These are phyloP conservation scores for Selenicereus undatus DNA, from an alignment of 148 eudicot genomes.

Conservation along the genomic window DNA sequence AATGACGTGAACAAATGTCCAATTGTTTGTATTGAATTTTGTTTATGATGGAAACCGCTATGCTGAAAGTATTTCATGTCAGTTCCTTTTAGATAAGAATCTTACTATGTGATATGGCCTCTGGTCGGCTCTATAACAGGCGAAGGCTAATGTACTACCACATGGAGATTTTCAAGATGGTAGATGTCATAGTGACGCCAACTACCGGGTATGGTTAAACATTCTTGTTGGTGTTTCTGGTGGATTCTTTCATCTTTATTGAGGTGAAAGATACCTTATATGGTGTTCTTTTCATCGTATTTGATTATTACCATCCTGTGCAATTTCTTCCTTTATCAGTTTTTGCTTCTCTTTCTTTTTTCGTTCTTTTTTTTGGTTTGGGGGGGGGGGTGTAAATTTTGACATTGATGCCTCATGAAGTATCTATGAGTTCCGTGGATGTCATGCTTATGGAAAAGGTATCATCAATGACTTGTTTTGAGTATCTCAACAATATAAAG, in stretches of 20 bases:
- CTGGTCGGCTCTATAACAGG: constrained; percentile 37
- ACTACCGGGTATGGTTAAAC: constrained; percentile 81
- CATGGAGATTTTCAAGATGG: constrained; percentile 82
- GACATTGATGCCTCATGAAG: neutral
- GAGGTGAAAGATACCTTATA: neutral
- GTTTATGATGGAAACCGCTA: neutral
- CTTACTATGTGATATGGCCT: neutral
- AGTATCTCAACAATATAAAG: neutral
- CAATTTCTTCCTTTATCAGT: neutral
- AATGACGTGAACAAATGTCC: neutral
- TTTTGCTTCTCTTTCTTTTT: too few species aligned
- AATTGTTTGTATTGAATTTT: neutral
- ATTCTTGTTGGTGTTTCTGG: neutral
- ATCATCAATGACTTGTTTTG: too few species aligned
- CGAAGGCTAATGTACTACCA: constrained; percentile 85
- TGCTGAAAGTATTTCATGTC: neutral
- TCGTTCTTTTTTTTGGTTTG: too few species aligned
- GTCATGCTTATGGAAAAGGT: neutral
- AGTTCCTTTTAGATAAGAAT: neutral
- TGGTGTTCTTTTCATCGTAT: neutral
- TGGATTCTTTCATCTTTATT: neutral
- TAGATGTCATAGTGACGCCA: constrained; percentile 91
- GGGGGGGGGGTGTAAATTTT: neutral
- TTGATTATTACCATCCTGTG: neutral
- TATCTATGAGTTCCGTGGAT: neutral